phyloP scores from a whole-genome alignment of 768 basidiomycete genomes.

The Lactarius tabidus region DNA sequence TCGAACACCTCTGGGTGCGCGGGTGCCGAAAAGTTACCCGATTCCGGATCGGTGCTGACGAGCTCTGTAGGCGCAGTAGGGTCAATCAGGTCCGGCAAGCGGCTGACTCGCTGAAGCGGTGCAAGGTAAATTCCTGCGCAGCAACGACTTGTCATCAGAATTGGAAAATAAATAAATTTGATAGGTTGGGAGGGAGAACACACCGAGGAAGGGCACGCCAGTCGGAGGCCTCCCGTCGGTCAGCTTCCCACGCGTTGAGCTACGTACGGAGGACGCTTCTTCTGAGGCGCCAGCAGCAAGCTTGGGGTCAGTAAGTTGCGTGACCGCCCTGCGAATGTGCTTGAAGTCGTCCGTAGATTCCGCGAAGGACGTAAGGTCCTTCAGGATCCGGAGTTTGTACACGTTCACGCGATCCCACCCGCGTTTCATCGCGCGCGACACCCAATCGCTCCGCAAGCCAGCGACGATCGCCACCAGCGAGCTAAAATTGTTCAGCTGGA shows the following conservation, averaged over 20 bases:
- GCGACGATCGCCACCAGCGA: conserved; percentile 76
- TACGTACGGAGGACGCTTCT: conserved; percentile 41
- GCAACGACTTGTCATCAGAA: background rate
- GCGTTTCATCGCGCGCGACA: conserved; percentile 55
- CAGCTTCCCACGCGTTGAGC: conserved; percentile 35
- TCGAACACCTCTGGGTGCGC: conserved; percentile 78
- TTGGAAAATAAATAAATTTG: background rate
- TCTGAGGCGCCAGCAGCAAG: conserved; percentile 52
- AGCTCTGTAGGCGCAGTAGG: conserved; percentile 71
- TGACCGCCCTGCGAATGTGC: conserved; percentile 62
- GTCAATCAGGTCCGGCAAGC: conserved; percentile 76
- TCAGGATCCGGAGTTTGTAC: conserved; percentile 70
- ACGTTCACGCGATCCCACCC: conserved; percentile 64
- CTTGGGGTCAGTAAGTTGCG: conserved; percentile 62
- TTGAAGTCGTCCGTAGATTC: conserved; percentile 66
- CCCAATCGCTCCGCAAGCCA: conserved; percentile 68
- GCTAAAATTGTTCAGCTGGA: conserved; percentile 70
- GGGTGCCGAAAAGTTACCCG: conserved; percentile 61
- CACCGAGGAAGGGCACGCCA: conserved; percentile 84
- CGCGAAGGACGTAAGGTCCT: conserved; percentile 65
- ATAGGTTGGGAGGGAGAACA: conserved; percentile 25
- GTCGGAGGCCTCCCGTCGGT: conserved; percentile 45
- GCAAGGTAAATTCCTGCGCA: conserved; percentile 68
- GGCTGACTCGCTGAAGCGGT: conserved; percentile 59
- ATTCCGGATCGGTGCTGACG: conserved; percentile 59